Evolutionary conservation across 139 green algal genomes (phyloP), one percentile per base, ranked within the genome.

Genomic region (Micractinium sp.): DNA sequence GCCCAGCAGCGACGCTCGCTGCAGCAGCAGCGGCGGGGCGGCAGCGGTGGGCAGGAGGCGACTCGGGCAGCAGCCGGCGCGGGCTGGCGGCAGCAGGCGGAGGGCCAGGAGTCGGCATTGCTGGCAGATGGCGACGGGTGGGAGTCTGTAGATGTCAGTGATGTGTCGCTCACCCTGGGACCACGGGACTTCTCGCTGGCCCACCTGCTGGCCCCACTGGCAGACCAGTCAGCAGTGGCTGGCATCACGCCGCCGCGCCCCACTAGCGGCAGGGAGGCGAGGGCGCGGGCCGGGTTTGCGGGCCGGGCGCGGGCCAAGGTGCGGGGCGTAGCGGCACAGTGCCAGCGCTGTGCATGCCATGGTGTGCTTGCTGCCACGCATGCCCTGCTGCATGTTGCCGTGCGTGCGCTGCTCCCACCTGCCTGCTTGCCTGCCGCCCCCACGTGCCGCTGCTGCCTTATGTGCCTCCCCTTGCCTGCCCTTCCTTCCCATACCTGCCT

Each of bases 131-230:
- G 81, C 19, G 67, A 87, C 0, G 83, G 66, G 0, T 87, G 83
- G 83, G 83, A 87, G 83, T 79, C 83, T 4, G 83, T 87, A 25
- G 83, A 87, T 22, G 38, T 47, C 14, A 87, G 83, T 41, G 83
- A 87, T 18, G 67, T 67, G 3, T 81, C 83, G 9, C 29, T 80
- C 3, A 35, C 15, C 27, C 67, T 66, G 36, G 7, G 38, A 36
- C 36, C 25, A 22, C 83, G 83, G 0, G 83, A 87, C 38, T 81
- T 87, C 25, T 69, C 36, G 41, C 25, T 38, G 7, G 85, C 69
- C 19, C 85, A 88, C 47, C 85, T 88, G 85, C 33, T 88, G 29
- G 85, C 85, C 0, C 85, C 85, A 16, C 33, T 60, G 67, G 85
- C 33, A 3, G 41, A 88, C n/a, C 18, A 47, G 20, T 18, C 41